Conservation (phyloP, 148 eudicot genomes). For the Tetragonia tetragonoides region DNA sequence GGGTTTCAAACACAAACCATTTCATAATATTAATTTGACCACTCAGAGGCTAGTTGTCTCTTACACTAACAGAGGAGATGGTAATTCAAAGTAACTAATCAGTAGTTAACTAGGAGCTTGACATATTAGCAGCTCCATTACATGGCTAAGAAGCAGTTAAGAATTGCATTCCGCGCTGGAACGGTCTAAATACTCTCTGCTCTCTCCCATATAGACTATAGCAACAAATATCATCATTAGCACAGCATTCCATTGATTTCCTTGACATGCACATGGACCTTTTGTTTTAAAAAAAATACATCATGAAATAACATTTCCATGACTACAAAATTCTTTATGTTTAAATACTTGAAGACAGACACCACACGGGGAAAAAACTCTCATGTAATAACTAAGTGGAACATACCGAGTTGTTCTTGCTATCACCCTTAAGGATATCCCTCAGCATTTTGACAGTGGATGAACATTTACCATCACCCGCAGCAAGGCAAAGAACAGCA, state of each 20-base stretch:
- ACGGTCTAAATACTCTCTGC: too few species aligned
- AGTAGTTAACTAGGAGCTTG: not conserved
- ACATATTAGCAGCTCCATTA: not conserved
- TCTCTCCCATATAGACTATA: not conserved
- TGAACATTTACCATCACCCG: conserved; percentile 76
- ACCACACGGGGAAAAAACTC: not conserved
- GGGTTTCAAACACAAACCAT: not conserved
- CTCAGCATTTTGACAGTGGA: conserved; percentile 87
- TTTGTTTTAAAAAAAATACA: not conserved
- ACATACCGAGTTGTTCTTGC: conserved; percentile 69
- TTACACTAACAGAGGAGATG: too few species aligned
- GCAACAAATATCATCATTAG: not conserved
- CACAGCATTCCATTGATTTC: not conserved
- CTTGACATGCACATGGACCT: not conserved
- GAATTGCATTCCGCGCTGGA: not conserved
- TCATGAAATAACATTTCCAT: not conserved
- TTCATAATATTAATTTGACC: not conserved
- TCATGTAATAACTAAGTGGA: not conserved
- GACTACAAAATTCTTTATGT: not conserved
- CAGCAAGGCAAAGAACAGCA: conserved; percentile 98
- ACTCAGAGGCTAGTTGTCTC: not conserved
- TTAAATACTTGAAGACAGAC: not conserved
- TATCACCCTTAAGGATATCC: conserved; percentile 68
- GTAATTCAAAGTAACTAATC: not conserved
- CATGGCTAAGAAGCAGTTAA: not conserved